These are phyloP conservation scores for Porodaedalea pini DNA, from an alignment of 1,284 basidiomycete species.

Conservation along the genomic window DNA sequence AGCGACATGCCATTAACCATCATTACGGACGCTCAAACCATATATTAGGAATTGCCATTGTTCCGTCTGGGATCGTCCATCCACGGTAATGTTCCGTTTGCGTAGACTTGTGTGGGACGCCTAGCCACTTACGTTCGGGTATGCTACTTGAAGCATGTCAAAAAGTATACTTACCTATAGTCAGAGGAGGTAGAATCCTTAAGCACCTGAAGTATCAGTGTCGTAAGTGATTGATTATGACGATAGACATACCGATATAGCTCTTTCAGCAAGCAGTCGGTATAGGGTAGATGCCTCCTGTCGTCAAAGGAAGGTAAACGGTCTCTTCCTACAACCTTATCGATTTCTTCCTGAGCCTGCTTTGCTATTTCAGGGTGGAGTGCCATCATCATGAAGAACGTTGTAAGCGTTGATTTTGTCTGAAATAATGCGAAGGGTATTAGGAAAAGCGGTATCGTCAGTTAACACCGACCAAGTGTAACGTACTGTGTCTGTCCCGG, in stretches of 20 bases:
- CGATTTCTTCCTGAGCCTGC: conserved; percentile 15
- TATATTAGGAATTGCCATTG: conserved; percentile 19
- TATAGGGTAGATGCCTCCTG: conserved; percentile 26
- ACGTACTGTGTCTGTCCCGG: conserved; percentile 16
- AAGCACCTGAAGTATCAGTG: too few relatives aligned
- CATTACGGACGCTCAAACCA: conserved; percentile 19
- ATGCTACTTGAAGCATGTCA: not conserved
- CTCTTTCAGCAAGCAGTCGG: conserved; percentile 31
- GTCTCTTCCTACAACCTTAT: conserved; percentile 12
- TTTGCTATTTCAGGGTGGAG: conserved; percentile 10
- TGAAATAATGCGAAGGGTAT: not conserved
- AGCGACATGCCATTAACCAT: too few relatives aligned
- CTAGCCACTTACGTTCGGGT: not conserved
- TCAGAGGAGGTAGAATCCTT: not conserved
- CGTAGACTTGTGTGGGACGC: conserved; percentile 2
- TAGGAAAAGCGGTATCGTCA: not conserved
- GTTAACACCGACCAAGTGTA: conserved; percentile 18
- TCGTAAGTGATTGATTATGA: too few relatives aligned
- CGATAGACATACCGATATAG: conserved; percentile 23
- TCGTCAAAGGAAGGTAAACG: conserved; percentile 30
- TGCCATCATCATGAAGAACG: conserved; percentile 15
- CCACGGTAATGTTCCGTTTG: conserved; percentile 15
- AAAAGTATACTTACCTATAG: not conserved
- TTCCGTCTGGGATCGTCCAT: conserved; percentile 12
- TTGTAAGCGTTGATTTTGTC: conserved; percentile 7